Conservation (phyloP, 208 protist species). For the Crithidia fasciculata region DNA sequence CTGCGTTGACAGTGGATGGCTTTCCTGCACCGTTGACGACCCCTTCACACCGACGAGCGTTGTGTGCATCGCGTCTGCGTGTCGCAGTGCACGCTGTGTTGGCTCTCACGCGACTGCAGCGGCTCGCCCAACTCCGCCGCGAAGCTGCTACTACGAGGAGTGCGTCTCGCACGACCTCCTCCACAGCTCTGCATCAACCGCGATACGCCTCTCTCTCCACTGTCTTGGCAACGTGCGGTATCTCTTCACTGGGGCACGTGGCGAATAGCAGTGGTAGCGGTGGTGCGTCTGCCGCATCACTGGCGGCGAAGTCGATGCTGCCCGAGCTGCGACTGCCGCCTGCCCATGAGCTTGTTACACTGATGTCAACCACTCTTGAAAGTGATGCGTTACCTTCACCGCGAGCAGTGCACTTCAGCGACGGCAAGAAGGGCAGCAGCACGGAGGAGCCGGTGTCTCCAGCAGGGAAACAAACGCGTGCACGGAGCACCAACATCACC, state of each 20-base stretch:
- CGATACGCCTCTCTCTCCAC: not conserved
- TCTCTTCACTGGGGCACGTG: not conserved
- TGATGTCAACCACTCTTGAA: not conserved
- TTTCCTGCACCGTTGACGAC: no score
- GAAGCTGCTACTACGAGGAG: no score
- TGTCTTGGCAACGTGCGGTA: not conserved
- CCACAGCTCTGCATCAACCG: no score
- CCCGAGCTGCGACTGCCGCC: conserved; percentile 1
- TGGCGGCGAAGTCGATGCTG: not conserved
- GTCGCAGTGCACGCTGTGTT: not conserved
- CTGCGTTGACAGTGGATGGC: no score
- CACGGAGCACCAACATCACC: no score
- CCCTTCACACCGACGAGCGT: no score
- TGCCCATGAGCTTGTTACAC: conserved; percentile 1
- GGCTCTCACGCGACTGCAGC: not conserved
- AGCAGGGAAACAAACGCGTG: no score
- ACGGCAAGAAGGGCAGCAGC: no score
- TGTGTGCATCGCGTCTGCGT: not conserved
- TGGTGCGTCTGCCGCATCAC: not conserved
- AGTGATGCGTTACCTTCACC: no score
- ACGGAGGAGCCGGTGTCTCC: no score
- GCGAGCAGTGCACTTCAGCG: not conserved
- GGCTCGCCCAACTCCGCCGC: not conserved
- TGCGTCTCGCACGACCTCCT: no score
- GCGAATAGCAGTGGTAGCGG: not conserved